Base-by-base conservation (phyloP, 1,284 basidiomycete genomes). In the Apiotrichum akiyoshidainum region DNA sequence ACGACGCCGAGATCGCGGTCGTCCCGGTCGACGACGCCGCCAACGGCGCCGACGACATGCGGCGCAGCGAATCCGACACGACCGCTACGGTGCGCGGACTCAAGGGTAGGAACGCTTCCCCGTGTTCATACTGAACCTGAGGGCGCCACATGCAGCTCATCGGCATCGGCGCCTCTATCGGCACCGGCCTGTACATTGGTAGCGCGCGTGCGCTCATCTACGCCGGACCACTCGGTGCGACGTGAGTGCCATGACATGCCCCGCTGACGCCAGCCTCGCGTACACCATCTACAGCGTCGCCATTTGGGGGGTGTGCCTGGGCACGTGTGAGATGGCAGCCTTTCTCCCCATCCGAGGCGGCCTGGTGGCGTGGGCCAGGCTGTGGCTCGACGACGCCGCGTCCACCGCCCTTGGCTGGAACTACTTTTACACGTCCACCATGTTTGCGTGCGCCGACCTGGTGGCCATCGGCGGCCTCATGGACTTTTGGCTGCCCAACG, bases 401-500 rank as follows among this genome's bases (percentile, higher is more conserved):
- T 41, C 55, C 19, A 22, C 34, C 10, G 46, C 45, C n/a, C 56
- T 67, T 13, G 68, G 68, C 0, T 71, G 66, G 61, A 71, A 72
- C 50, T 67, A 59, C 51, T 64, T 67, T 48, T 60, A 65, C 46
- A 54, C 61, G 1, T 53, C 62, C n/a, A 62, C 59, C 3, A 63
- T 50, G 57, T 55, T 5, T 40, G 60, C 53, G 12, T 62, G 60
- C 19, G 60, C 63, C 31, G 68, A 69, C 34, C 69, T 71, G 54
- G 51, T 65, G 26, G 66, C 66, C 35, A 63, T 68, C 33, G 62
- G 58, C 35, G 67, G 62, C 16, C 58, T 70, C 13, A 61, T 69
- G 40, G 40, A 54, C 26, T 71, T 67, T 47, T 68, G 66, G 66
- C 22, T 51, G 10, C 57, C 64, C 1, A 51, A 68, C 22, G 52